A percentile compares a stretch with the other conserved stretches of the same genome.
Evolutionary conservation across 345 rosid species (phyloP).

Genomic region (Eucalyptus regnans): DNA sequence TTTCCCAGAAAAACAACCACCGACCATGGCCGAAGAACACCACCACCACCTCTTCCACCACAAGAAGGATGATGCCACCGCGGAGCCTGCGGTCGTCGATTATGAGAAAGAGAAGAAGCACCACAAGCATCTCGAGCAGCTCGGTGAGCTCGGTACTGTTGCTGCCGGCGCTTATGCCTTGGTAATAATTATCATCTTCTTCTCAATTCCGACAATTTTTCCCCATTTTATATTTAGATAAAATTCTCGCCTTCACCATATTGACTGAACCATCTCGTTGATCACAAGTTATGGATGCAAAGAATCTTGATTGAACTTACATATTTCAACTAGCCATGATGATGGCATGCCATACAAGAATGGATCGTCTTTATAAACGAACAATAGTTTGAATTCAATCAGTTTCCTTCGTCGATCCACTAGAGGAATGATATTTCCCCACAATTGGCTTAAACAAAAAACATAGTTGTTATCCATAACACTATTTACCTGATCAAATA

Average conservation of each 20-base stretch:
- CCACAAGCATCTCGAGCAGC: constrained; percentile 46
- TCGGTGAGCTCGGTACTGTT: constrained; percentile 24
- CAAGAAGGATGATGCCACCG: constrained; percentile 6
- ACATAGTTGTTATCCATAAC: background rate
- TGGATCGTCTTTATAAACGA: background rate
- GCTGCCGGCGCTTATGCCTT: constrained; percentile 39
- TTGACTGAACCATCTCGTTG: background rate
- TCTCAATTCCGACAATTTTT: background rate
- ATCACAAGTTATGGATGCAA: background rate
- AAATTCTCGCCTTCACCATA: background rate
- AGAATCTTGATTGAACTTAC: background rate
- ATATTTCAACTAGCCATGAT: background rate
- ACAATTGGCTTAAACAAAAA: background rate
- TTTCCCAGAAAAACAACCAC: background rate
- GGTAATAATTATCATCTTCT: constrained; percentile 8
- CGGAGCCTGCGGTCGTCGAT: background rate
- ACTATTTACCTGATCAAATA: background rate
- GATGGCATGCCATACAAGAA: background rate
- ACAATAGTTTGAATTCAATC: background rate
- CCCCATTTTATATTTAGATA: background rate
- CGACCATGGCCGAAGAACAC: constrained; percentile 29
- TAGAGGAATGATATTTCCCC: background rate
- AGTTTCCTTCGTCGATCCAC: background rate
- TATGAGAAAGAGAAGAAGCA: constrained; percentile 46
- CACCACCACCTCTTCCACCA: constrained; percentile 26